A percentile compares a stretch with the other conserved stretches of the same genome.
Conservation (phyloP, 805 yeast species). For the Yueomyces sp. region DNA sequence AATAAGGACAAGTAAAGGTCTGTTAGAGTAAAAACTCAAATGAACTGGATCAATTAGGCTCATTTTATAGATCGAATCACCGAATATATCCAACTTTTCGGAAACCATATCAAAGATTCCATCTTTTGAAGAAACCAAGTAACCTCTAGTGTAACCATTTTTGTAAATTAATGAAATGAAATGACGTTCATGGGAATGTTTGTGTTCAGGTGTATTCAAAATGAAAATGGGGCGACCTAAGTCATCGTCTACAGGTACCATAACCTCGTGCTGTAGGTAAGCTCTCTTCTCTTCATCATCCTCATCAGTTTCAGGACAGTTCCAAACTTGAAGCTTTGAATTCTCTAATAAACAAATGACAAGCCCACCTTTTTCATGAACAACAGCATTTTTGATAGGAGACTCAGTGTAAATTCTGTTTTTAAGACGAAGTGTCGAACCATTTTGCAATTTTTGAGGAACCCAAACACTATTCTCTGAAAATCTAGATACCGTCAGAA, state of each 20-base stretch:
- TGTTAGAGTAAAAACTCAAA: conserved; percentile 21
- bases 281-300: conserved; percentile 14
- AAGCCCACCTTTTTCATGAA: conserved; percentile 34
- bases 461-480: conserved; percentile 45
- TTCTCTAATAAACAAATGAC: conserved; percentile 34
- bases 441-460: conserved; percentile 24
- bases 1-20: conserved; percentile 43
- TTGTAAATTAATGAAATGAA: conserved; percentile 40
- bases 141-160: conserved; percentile 15
- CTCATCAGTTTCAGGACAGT: conserved; percentile 26
- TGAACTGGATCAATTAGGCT: conserved; percentile 57
- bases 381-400: conserved; percentile 35
- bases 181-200: conserved; percentile 24
- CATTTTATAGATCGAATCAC: conserved; percentile 29
- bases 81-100: conserved; percentile 8
- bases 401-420: conserved; percentile 31
- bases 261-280: conserved; percentile 7
- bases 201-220: conserved; percentile 25
- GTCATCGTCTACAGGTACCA: not conserved
- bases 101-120: conserved; percentile 26
- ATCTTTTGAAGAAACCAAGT: conserved; percentile 17
- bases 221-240: conserved; percentile 17
- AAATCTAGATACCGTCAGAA: conserved; percentile 48
- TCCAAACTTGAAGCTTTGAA: conserved; percentile 42
- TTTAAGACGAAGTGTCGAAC: conserved; percentile 26